Base-by-base conservation (phyloP, 2,329 filamentous ascomycete genomes). In the Verticillium alfalfae region DNA sequence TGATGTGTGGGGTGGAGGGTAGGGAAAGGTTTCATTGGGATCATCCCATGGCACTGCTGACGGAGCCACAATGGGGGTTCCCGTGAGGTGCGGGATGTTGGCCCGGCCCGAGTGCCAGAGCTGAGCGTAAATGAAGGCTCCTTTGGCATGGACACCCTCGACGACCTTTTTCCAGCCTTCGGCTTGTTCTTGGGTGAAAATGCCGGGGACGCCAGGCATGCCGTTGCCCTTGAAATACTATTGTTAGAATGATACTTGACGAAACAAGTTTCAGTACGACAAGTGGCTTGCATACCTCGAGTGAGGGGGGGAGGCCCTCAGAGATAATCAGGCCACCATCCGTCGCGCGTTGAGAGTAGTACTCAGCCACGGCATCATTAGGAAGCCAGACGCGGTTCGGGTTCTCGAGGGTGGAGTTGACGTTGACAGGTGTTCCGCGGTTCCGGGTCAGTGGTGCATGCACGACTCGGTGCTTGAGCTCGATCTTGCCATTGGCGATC, bases 61-160 rank as follows among this genome's bases (percentile, higher is more conserved):
- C 3, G 78, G 68, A 3, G 72, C 71, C 31, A 77, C 67, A 26
- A 77, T 72, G 4, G 69, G 68, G 5, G 70, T 70, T 4, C 77
- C 79, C 0, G 74, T 73, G 38, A 73, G 62, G 1, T 75, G 73
- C 0, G 71, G 64, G 67, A 82, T 64, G 3, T 75, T 76, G 26
- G 70, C 70, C 0, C 78, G 76, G 0, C 78, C 78, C 0, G 77
- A 72, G 13, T 73, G 71, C 76, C 76, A 89, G 0, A 90, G 76
- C 71, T 90, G 88, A n/a, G 80, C 70, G 71, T 81, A 89, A 63
- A 88, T 85, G 67, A 78, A 83, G 45, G 78, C 80, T 52, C 84
- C 84, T 66, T 85, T 84, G 34, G 78, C 78, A 72, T 90, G 88
- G 1, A 90, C 86, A 1, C 81, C 83, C 57, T 84, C 80, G 1